phyloP scores from a whole-genome alignment of 768 basidiomycete species.

The Trametes gibbosa region DNA sequence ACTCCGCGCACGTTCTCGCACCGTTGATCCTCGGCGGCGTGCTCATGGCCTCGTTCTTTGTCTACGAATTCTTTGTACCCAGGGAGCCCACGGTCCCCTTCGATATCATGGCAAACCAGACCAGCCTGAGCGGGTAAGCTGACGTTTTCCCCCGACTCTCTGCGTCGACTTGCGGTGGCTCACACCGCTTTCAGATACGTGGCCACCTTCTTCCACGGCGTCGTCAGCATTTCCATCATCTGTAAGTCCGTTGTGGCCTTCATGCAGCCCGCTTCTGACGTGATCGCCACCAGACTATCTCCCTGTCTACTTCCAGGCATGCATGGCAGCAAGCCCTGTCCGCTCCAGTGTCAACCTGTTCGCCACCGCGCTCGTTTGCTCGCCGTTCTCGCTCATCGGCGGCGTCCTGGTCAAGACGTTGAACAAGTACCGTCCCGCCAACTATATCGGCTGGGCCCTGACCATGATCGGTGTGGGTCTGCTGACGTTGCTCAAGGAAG shows the following conservation, averaged over 20 bases:
- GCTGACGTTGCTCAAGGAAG: slow-evolving; percentile 25
- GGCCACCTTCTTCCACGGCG: slow-evolving; percentile 8
- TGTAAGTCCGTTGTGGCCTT: slow-evolving; percentile 1
- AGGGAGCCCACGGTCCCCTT: slow-evolving; percentile 23
- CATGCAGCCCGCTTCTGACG: too few relatives aligned
- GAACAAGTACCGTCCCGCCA: slow-evolving; percentile 35
- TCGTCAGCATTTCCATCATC: slow-evolving; percentile 6
- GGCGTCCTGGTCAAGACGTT: slow-evolving; percentile 31
- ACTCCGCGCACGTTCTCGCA: slow-evolving; percentile 35
- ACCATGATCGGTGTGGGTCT: slow-evolving; percentile 13
- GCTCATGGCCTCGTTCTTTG: slow-evolving; percentile 28
- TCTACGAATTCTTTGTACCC: slow-evolving; percentile 11
- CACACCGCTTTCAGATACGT: slow-evolving; percentile 1
- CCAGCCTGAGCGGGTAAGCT: slow-evolving; percentile 3
- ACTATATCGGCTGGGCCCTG: slow-evolving; percentile 19
- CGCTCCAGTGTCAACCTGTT: slow-evolving; percentile 37
- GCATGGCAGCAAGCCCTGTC: slow-evolving; percentile 35
- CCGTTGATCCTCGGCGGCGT: slow-evolving; percentile 40
- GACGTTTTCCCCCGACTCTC: background rate
- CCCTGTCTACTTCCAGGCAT: slow-evolving; percentile 47
- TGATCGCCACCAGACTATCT: slow-evolving; percentile 41
- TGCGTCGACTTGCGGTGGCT: background rate
- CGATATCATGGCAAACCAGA: slow-evolving; percentile 11
- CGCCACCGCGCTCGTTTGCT: slow-evolving; percentile 30
- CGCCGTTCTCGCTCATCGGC: slow-evolving; percentile 36